phyloP scores from a whole-genome alignment of 257 asterid genomes.

The Solanum appendiculatum region DNA sequence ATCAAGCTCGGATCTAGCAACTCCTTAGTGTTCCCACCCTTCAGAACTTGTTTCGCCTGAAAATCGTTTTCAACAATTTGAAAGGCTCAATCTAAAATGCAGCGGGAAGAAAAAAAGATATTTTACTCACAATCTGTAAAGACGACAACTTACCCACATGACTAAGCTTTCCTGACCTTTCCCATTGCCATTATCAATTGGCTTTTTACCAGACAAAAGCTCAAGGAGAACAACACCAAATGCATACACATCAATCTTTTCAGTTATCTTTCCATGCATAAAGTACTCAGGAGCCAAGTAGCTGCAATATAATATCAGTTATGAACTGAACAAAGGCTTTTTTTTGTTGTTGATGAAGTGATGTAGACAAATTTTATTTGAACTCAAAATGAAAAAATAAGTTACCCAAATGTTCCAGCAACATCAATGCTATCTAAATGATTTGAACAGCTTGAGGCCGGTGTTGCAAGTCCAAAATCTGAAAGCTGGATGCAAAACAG shows the following conservation, averaged over 20 bases:
- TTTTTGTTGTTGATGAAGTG: neutral
- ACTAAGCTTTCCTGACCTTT: constrained; percentile 79
- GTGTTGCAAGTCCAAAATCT: constrained; percentile 86
- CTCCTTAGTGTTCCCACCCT: constrained; percentile 40
- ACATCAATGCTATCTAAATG: constrained; percentile 49
- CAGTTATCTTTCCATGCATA: constrained; percentile 67
- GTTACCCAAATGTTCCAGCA: constrained; percentile 95
- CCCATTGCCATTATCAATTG: constrained; percentile 50
- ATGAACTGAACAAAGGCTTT: neutral
- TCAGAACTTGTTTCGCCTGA: constrained; percentile 66
- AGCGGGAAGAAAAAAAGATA: neutral
- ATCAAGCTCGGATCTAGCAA: constrained; percentile 54
- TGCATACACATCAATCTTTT: constrained; percentile 80
- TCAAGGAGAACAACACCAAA: constrained; percentile 94
- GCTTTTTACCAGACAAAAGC: constrained; percentile 80
- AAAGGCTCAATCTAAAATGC: neutral
- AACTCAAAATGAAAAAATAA: neutral
- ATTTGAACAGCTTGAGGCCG: constrained; percentile 55
- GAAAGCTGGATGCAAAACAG: constrained; percentile 42
- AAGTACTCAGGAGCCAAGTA: constrained; percentile 93
- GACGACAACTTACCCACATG: constrained; percentile 62
- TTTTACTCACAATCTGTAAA: neutral
- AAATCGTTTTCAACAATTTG: neutral
- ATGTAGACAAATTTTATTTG: neutral
- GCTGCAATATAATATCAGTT: constrained; percentile 26